These are phyloP conservation scores for Choanephora cucurbitarum DNA, from an alignment of 371 early-diverging fungal genomes.

Conservation along the genomic window DNA sequence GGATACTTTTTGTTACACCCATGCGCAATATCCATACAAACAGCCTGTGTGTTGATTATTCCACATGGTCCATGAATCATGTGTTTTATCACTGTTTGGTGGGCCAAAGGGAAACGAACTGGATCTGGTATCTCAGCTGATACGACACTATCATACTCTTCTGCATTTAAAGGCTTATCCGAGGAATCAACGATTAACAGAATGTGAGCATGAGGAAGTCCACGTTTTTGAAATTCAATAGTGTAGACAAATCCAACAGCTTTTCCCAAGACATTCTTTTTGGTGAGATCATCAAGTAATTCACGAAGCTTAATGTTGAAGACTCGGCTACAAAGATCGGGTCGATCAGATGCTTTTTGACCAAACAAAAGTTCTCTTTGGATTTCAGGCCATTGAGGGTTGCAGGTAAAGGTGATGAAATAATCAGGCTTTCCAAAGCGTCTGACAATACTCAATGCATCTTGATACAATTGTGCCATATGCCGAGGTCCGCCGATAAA, in stretches of 20 bases:
- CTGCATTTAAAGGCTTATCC: background rate
- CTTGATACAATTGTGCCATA: too few relatives aligned
- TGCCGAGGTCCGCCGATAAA: too few relatives aligned
- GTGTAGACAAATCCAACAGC: slow-evolving; percentile 5
- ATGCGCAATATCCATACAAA: slow-evolving; percentile 30
- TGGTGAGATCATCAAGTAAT: slow-evolving; percentile 26
- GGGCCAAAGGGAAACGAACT: slow-evolving; percentile 24
- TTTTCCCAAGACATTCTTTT: slow-evolving; percentile 23
- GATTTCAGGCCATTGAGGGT: slow-evolving; percentile 37
- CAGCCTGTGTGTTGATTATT: slow-evolving; percentile 9
- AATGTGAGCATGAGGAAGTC: slow-evolving; percentile 20
- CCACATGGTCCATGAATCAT: slow-evolving; percentile 48
- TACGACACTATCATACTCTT: background rate
- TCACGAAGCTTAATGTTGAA: slow-evolving; percentile 28
- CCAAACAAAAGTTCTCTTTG: slow-evolving; percentile 12
- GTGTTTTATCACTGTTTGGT: slow-evolving; percentile 24
- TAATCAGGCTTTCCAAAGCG: slow-evolving; percentile 28
- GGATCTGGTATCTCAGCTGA: slow-evolving; percentile 5
- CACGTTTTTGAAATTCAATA: slow-evolving; percentile 35
- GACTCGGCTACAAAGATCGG: slow-evolving; percentile 22
- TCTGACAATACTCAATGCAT: slow-evolving; percentile 25
- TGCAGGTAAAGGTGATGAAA: slow-evolving; percentile 41
- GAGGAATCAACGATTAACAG: background rate
- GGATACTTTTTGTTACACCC: slow-evolving; percentile 34
- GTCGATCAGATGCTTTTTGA: slow-evolving; percentile 18